phyloP scores from a whole-genome alignment of 495 filamentous ascomycete species.

The Penicillium psychrofluorescens region DNA sequence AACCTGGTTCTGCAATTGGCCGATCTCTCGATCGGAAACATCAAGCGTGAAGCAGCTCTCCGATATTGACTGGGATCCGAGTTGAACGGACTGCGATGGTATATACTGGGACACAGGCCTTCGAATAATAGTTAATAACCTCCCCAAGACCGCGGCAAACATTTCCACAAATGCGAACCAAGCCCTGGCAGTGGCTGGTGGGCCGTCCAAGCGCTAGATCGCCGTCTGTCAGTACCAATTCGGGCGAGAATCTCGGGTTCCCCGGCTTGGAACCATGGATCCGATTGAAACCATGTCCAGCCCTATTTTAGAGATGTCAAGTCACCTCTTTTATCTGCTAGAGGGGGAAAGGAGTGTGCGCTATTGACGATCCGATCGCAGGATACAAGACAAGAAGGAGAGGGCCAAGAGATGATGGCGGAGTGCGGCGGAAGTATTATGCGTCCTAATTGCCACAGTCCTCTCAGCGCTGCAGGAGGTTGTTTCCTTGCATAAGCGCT shows the following conservation, averaged over 20 bases:
- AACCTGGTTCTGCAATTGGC: background rate
- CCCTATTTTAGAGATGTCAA: constrained; percentile 8
- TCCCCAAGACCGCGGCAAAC: background rate
- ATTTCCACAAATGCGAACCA: background rate
- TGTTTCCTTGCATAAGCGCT: constrained; percentile 19
- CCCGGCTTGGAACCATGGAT: constrained; percentile 3
- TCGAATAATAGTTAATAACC: background rate
- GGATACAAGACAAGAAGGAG: constrained; percentile 3
- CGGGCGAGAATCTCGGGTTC: constrained; percentile 9
- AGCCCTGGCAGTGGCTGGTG: background rate
- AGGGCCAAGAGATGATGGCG: constrained; percentile 4
- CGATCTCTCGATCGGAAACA: constrained; percentile 3
- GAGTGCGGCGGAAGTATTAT: too few species aligned
- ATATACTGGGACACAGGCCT: too few species aligned
- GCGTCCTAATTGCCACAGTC: constrained; percentile 15
- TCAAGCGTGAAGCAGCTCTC: background rate
- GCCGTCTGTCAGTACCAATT: constrained; percentile 1
- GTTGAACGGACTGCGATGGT: background rate
- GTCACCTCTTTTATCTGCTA: constrained; percentile 1
- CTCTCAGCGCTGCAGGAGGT: constrained; percentile 9
- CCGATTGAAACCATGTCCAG: constrained; percentile 3
- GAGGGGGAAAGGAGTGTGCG: background rate
- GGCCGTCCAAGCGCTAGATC: constrained; percentile 4
- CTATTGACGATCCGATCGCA: constrained; percentile 9
- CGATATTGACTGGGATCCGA: background rate